phyloP scores from a whole-genome alignment of 495 filamentous ascomycete species.

The Hypoxylon crocopeplum region DNA sequence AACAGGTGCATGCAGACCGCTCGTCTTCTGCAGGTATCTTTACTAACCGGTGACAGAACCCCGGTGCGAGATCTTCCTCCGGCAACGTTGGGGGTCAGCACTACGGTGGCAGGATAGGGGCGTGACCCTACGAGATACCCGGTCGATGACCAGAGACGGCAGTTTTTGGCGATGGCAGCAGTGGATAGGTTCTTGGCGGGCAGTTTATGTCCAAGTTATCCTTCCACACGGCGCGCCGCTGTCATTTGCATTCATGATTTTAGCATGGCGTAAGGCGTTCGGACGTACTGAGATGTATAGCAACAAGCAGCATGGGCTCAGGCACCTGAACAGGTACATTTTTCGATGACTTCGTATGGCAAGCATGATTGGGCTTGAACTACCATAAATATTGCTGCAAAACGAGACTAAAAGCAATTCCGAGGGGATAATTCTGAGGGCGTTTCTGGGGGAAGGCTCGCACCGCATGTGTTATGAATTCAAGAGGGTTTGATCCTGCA shows the following conservation, averaged over 20 bases:
- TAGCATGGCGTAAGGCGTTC: conserved; percentile 44
- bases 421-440: too few relatives aligned
- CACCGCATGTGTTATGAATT: too few relatives aligned
- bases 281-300: conserved; percentile 24
- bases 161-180: conserved; percentile 13
- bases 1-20: conserved; percentile 57
- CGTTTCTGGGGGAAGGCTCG: too few relatives aligned
- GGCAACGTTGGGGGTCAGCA: conserved; percentile 9
- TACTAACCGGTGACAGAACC: conserved; percentile 42
- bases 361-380: not conserved
- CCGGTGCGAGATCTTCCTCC: conserved; percentile 16
- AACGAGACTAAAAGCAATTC: conserved; percentile 7
- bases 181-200: not conserved
- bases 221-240: conserved; percentile 1
- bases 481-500: too few relatives aligned
- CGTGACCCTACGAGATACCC: conserved; percentile 36
- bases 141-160: conserved; percentile 11
- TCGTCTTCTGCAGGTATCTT: conserved; percentile 36
- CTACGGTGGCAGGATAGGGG: conserved; percentile 27
- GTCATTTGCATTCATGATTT: conserved; percentile 42
- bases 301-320: conserved; percentile 18
- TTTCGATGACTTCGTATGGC: conserved; percentile 7
- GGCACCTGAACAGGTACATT: conserved; percentile 1
- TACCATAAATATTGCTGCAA: conserved; percentile 14
- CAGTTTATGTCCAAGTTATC: not conserved